A percentile compares a stretch with the other conserved stretches of the same genome.
phyloP scores from a whole-genome alignment of 441 rosid species.

The Manihot esculenta region DNA sequence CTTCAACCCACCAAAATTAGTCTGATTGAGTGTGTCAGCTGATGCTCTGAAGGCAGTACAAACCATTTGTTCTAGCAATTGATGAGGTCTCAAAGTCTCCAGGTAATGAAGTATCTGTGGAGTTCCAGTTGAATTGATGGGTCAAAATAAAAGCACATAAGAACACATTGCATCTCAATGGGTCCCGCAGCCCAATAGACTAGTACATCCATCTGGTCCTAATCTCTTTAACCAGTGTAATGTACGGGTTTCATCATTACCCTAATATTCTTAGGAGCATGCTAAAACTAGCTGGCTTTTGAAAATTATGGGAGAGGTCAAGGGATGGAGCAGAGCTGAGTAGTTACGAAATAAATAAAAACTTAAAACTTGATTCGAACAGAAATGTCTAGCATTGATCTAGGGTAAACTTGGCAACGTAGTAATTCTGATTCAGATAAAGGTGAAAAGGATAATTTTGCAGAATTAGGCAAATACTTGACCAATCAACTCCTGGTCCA shows the following conservation, averaged over 20 bases:
- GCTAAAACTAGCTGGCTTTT: not conserved
- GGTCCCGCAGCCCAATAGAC: not conserved
- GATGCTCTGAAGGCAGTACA: constrained; percentile 96
- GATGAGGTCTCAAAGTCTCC: constrained; percentile 89
- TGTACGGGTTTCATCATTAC: not conserved
- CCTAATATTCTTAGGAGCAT: not conserved
- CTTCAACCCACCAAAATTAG: constrained; percentile 68
- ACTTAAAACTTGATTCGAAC: not conserved
- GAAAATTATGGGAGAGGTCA: not conserved
- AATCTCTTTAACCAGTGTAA: not conserved
- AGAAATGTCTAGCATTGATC: not conserved
- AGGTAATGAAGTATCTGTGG: constrained; percentile 83
- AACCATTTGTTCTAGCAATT: constrained; percentile 96
- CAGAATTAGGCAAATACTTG: not conserved
- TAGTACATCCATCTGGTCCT: not conserved
- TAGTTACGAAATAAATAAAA: not conserved
- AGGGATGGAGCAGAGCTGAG: not conserved
- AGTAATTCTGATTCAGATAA: not conserved
- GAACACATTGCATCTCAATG: not conserved
- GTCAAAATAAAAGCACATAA: constrained; percentile 10
- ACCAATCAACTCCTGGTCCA: not conserved
- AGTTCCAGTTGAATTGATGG: constrained; percentile 24
- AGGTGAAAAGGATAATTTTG: not conserved
- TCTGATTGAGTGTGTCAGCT: constrained; percentile 85
- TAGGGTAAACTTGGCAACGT: not conserved